Evolutionary conservation across 169 alveolate genomes (phyloP).

Genomic region (Ichthyophthirius multifiliis): DNA sequence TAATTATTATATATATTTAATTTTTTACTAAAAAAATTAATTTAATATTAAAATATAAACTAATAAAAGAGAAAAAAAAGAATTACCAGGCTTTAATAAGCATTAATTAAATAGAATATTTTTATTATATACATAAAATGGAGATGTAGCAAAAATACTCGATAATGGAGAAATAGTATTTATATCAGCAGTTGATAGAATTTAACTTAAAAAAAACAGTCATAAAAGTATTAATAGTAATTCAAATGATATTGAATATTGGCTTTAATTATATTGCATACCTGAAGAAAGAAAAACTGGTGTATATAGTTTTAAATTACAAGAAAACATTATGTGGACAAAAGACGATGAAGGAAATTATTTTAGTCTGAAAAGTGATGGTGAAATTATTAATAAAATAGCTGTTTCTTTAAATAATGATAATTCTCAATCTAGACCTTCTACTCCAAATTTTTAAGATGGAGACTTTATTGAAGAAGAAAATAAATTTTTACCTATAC

Average conservation of each 20-base stretch:
- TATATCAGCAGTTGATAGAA: conserved; percentile 75
- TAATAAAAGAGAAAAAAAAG: no score
- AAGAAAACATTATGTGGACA: conserved; percentile 69
- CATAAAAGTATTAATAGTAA: no score
- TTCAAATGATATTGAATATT: conserved; percentile 69
- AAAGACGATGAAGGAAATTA: conserved; percentile 84
- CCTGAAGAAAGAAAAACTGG: conserved; percentile 82
- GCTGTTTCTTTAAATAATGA: background rate
- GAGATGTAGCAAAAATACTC: conserved; percentile 65
- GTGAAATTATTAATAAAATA: no score
- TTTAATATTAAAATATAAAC: conserved; percentile 21
- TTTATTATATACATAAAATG: conserved; percentile 58
- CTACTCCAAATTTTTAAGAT: background rate
- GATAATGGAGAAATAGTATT: conserved; percentile 84
- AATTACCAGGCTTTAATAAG: conserved; percentile 54
- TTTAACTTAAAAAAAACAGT: no score
- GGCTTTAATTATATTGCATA: conserved; percentile 75
- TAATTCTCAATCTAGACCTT: background rate
- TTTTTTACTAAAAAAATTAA: conserved; percentile 28
- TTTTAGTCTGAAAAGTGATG: conserved; percentile 62
- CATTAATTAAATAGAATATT: conserved; percentile 42
- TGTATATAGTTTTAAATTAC: conserved; percentile 67
- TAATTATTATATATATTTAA: no score
- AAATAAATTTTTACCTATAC: conserved; percentile 75
- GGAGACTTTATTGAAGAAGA: conserved; percentile 79